Evolutionary conservation across 2,329 filamentous ascomycete genomes (phyloP), one percentile per base, ranked within the genome.

Genomic region (Parafenestella ontariensis): DNA sequence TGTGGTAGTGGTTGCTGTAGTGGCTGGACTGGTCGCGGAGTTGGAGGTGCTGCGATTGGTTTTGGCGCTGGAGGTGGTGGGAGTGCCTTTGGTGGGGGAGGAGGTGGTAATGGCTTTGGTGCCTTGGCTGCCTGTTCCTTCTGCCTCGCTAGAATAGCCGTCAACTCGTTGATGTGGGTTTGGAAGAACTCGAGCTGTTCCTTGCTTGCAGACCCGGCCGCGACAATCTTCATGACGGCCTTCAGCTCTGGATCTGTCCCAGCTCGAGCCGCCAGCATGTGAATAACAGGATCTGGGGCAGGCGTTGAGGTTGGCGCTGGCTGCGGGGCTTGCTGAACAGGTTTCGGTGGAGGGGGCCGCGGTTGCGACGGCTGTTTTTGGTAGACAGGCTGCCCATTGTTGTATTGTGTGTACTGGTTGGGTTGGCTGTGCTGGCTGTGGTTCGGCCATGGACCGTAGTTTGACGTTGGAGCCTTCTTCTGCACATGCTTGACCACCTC

Each of bases 141-240:
- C 56, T 80, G 75, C 46, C 71, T 73, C 39, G 76, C 71, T 17
- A 82, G 69, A 42, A 80, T 76, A n/a, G 68, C 69, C 2, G 89
- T 92, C 52, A 95, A 83, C 69, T 92, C 87, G 66, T 92, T 89
- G 58, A 95, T 95, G 37, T 95, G 90, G 44, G 82, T 83, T 70
- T 95, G 91, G 64, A 95, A 95, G 58, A 87, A 85, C 42, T 86
- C 86, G 11, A 95, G 77, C 70, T 95, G 89, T 13, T 87, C 84
- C 33, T 86, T 83, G 11, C 85, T 86, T 0, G 91, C 91, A 62
- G 88, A 84, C 1, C 90, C 90, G 24, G 88, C 87, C 0, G 91
- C 91, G 0, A 95, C 91, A 48, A 90, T 86, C 72, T 91, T 91
- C 91, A 95, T 95, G 0, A 95, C 79, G 31, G 89, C 87, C 52